A percentile compares a stretch with the other conserved stretches of the same genome.
Conservation (phyloP, 2,329 filamentous ascomycete species). For the Monosporascus sp. region DNA sequence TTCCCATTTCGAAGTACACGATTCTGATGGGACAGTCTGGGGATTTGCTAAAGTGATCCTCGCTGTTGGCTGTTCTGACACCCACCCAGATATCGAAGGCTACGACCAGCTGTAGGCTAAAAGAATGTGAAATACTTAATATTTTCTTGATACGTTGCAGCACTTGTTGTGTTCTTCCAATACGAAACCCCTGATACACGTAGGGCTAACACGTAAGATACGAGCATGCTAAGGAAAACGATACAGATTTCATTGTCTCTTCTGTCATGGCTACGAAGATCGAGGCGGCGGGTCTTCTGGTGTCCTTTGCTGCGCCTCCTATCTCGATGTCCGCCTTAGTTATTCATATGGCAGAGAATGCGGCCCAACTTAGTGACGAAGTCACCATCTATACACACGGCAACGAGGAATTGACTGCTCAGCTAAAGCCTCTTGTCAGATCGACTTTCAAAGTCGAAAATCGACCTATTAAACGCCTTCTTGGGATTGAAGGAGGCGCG, state of each 20-base stretch:
- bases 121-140: slow-evolving; percentile 8
- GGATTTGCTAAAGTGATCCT: slow-evolving; percentile 13
- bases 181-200: no score
- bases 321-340: slow-evolving; percentile 3
- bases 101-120: slow-evolving; percentile 10
- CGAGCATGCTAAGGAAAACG: background rate
- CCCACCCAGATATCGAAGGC: slow-evolving; percentile 10
- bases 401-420: slow-evolving; percentile 7
- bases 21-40: slow-evolving; percentile 9
- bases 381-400: slow-evolving; percentile 19
- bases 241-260: slow-evolving; percentile 13
- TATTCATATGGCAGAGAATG: slow-evolving; percentile 12
- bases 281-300: slow-evolving; percentile 8
- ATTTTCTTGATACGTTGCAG: no score
- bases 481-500: background rate
- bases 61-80: slow-evolving; percentile 10
- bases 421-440: slow-evolving; percentile 3
- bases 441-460: slow-evolving; percentile 11
- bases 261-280: slow-evolving; percentile 17
- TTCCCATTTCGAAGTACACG: slow-evolving; percentile 26
- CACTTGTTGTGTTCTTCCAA: no score
- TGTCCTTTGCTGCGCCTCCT: slow-evolving; percentile 9
- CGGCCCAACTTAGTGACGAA: slow-evolving; percentile 9
- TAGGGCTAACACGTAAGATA: background rate
- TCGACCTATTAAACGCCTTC: slow-evolving; percentile 18